Percentiles rank a stretch among this genome's conserved stretches.
Evolutionary conservation across 306 rosid genomes (phyloP).

Genomic region (Malus sylvestris): DNA sequence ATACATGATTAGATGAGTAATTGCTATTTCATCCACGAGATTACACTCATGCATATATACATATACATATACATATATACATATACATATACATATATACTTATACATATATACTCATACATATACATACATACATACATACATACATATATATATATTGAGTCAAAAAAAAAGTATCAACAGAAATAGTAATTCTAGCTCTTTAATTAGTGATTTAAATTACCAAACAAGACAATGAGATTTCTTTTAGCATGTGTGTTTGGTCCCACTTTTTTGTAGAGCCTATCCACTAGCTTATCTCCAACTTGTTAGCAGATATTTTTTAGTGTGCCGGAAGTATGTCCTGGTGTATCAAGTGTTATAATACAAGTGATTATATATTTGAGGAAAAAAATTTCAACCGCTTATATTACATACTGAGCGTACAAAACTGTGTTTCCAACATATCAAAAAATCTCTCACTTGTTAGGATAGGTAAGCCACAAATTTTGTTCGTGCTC

Average conservation of each 20-base stretch:
- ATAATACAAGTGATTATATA: no score
- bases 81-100: no score
- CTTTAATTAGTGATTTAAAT: not conserved
- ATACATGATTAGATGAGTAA: not conserved
- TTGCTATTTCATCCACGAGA: not conserved
- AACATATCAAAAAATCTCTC: no score
- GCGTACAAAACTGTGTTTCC: no score
- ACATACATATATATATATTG: not conserved
- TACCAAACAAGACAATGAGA: not conserved
- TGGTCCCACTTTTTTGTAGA: not conserved
- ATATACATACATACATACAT: not conserved
- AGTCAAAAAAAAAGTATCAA: not conserved
- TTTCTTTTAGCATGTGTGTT: not conserved
- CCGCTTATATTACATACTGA: no score
- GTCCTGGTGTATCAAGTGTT: no score
- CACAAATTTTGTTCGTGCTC: not conserved
- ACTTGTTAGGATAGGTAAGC: not conserved
- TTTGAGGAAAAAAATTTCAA: no score
- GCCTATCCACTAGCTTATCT: conserved; percentile 5
- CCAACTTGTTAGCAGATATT: not conserved
- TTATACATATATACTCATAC: no score
- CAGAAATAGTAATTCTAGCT: not conserved
- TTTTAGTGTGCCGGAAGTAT: no score
- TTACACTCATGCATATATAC: not conserved
- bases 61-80: no score